These are phyloP conservation scores for Botrytis hyacinthi DNA, from an alignment of 2,329 filamentous ascomycete species.

Conservation along the genomic window DNA sequence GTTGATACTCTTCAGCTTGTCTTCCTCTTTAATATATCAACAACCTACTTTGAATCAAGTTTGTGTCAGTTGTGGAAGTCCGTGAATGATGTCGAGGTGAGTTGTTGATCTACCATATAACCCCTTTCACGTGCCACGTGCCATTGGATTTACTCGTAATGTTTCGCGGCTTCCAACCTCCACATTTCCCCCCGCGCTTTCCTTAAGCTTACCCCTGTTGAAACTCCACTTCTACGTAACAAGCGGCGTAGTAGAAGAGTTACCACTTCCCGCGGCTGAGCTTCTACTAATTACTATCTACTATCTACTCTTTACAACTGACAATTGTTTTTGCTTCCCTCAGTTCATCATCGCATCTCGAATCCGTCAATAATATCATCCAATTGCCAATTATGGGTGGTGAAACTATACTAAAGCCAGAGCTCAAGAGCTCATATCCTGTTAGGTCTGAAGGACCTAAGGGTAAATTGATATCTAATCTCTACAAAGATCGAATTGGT, in stretches of 20 bases:
- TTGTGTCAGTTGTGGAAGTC: background rate
- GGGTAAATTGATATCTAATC: constrained; percentile 78
- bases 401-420: constrained; percentile 33
- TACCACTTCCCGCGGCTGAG: constrained; percentile 4
- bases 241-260: constrained; percentile 14
- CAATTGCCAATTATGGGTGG: constrained; percentile 38
- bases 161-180: constrained; percentile 2
- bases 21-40: background rate
- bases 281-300: background rate
- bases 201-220: constrained; percentile 13
- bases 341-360: background rate
- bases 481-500: constrained; percentile 80
- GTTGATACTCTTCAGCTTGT: background rate
- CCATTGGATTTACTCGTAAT: background rate
- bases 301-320: background rate
- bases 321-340: background rate
- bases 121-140: background rate
- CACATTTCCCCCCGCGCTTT: constrained; percentile 15
- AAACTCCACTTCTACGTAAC: constrained; percentile 18
- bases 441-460: constrained; percentile 46
- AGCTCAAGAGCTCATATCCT: constrained; percentile 37
- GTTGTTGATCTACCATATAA: constrained; percentile 14
- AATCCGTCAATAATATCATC: constrained; percentile 22
- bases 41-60: background rate
- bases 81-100: constrained; percentile 18